Base-by-base conservation (phyloP, 345 rosid species). In the Lumnitzera littorea region DNA sequence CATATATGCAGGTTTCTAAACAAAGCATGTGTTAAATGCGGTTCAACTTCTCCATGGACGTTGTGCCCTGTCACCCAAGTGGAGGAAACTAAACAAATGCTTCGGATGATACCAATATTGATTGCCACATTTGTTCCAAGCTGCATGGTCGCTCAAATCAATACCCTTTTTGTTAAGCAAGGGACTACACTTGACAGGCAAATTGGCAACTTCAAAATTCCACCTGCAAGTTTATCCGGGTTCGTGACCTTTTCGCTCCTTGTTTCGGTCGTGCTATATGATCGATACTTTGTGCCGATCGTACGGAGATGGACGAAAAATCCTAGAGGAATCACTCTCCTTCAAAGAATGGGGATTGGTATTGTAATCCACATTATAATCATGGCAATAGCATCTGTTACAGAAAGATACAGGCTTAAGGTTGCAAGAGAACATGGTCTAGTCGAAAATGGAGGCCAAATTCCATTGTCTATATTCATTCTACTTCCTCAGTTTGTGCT, bases 41-140 rank as follows among this genome's bases (percentile, higher is more conserved):
- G 78, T n/a, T 53, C 78, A 51, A 74, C 63, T 0, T 69, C 67
- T 63, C 71, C 80, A 15, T 94, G 95, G 96, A 70, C 62, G 72
- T 70, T 87, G 0, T 86, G 96, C 69, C 53, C 96, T 10, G 87
- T 80, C 15, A 88, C 95, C 23, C 91, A 90, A 79, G 97, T 94
- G 0, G 99, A 94, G 73, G 99, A 94, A 70, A 90, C 99, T 13
- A 94, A 94, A 52, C 96, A 94, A 63, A 90, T 88, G 92, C 50
- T 94, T 15, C 69, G 86, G 72, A 90, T 94, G 99, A 72, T 94
- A 50, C 97, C 95, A 1, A 76, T 94, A 61, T 48, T 81, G 73
- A 25, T 83, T 24, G 70, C 85, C 20, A 90, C 95, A 0, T 84
- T 94, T 48, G 78, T 94, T 29, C 99, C 97, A 13, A 86, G 92